Base-by-base conservation (phyloP, 129 eudicot genomes). In the Tagetes erecta region DNA sequence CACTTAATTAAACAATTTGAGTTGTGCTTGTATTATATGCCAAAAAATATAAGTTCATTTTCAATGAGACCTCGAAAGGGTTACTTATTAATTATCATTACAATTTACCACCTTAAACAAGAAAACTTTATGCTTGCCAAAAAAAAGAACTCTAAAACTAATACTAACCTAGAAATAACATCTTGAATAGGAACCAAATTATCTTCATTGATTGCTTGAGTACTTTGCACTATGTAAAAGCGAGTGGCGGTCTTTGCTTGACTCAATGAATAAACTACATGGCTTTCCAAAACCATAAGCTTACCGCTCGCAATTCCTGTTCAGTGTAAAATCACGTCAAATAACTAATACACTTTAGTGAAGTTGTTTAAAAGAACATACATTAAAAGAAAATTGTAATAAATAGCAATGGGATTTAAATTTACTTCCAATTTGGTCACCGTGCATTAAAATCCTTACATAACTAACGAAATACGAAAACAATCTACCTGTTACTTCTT, bases 231-330 rank as follows among this genome's bases (percentile, higher is more conserved):
- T 49, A 90, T 80, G 57, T 81, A 85, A 70, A 90, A 87, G 65
- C 81, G 80, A 79, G 92, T 82, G 58, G 96, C 81, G 37, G 88
- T 81, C 80, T 83, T 87, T 72, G 83, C 84, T 80, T 78, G 77
- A 81, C 87, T 83, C 68, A 83, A 74, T 0, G 90, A 85, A 81
- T 85, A 90, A 38, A 74, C 88, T 46, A 80, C 62, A 76, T 87
- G 90, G 71, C 76, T 82, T 77, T 87, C 88, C 87, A 90, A 74
- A 65, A 81, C 77, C 70, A 49, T 59, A 56, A 87, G 83, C 60
- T 87, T 73, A 56, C 69, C 44, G 51, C 42, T 52, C n/a, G 14
- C 37, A 20, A 85, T 76, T 71, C 92, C 96, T 90, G 84, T 60
- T 40, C 62, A 84, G 33, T 39, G 70, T 9, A 76, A 67, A 40